A percentile compares a stretch with the other conserved stretches of the same genome.
These are phyloP conservation scores for Neurospora sp. DNA, from an alignment of 495 filamentous ascomycete genomes.

Conservation along the genomic window DNA sequence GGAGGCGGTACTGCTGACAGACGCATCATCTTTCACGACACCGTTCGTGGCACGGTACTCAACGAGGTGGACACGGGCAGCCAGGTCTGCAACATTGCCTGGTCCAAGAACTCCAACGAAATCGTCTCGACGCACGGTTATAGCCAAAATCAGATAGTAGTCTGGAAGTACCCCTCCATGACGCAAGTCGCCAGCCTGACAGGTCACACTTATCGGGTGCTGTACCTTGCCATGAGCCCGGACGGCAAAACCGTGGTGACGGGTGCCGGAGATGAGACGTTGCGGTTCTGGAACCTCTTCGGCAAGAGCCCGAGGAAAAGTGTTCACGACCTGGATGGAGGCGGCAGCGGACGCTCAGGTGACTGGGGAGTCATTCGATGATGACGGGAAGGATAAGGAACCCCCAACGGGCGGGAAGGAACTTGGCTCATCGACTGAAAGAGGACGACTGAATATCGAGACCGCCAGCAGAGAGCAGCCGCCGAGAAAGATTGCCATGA, in stretches of 20 bases:
- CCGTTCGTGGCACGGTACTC: conserved; percentile 61
- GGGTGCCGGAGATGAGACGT: conserved; percentile 90
- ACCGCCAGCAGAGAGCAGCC: neutral
- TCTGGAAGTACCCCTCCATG: conserved; percentile 99
- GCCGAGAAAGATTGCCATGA: neutral
- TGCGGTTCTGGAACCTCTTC: conserved; percentile 96
- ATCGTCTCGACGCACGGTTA: conserved; percentile 98
- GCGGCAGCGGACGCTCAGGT: conserved; percentile 43
- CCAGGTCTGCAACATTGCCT: conserved; percentile 94
- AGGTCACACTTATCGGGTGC: conserved; percentile 89
- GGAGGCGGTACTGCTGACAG: conserved; percentile 94
- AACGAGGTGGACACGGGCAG: conserved; percentile 90
- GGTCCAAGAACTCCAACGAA: conserved; percentile 93
- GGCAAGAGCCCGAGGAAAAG: conserved; percentile 45
- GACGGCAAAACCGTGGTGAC: conserved; percentile 91
- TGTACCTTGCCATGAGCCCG: conserved; percentile 95
- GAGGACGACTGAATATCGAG: neutral
- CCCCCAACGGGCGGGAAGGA: neutral
- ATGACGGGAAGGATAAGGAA: conserved; percentile 6
- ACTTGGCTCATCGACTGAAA: neutral
- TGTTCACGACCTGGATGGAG: conserved; percentile 35
- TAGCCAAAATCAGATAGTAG: conserved; percentile 92
- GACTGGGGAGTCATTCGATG: conserved; percentile 67
- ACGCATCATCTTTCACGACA: conserved; percentile 97
- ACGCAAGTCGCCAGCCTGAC: conserved; percentile 89